Base-by-base conservation (phyloP, 352 stramenopile species). In the Pythium insidiosum region DNA sequence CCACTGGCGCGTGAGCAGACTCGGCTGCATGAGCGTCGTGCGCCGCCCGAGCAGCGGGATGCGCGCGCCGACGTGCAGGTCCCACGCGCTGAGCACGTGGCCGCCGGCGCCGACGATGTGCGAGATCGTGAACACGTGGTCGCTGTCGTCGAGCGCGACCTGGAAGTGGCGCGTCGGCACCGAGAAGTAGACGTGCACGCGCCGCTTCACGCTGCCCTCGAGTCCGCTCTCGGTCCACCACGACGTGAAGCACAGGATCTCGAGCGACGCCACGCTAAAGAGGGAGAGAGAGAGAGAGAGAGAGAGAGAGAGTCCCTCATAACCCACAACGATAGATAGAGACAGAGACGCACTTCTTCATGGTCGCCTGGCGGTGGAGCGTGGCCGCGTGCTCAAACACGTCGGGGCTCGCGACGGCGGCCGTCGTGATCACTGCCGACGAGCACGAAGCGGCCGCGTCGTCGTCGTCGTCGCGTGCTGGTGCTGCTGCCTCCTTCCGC, bases 121-220 rank as follows among this genome's bases (percentile, higher is more conserved):
- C 9, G 77, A 90, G 55, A 88, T 84, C 34, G 77, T 90, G 33
- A 84, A 86, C 19, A 87, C 72, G 30, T 81, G 63, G 43, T 79
- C 61, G 1, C 74, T 71, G 40, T 84, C 70, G 29, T n/a, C n/a
- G n/a, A n/a, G n/a, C n/a, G n/a, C n/a, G n/a, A n/a, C n/a, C n/a
- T n/a, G n/a, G n/a, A n/a, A 76, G 47, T 84, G 71, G 11, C 50
- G 56, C 19, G 70, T 84, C 3, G 73, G 61, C 36, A 83, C 76
- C 10, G 73, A 86, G 38, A 86, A 86, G 54, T 84, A 86, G 30
- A 86, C 30, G 37, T 68, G 56, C 12, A 66, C 37, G 34, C 59
- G 61, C 26, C 61, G 58, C 21, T 61, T 70, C 49, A 62, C 58
- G 15, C 37, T 53, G 13, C 68, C 64, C 9, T 63, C 29, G 13